Evolutionary conservation across 2,329 filamentous ascomycete species (phyloP).

Genomic region (Microascus cirrosus): DNA sequence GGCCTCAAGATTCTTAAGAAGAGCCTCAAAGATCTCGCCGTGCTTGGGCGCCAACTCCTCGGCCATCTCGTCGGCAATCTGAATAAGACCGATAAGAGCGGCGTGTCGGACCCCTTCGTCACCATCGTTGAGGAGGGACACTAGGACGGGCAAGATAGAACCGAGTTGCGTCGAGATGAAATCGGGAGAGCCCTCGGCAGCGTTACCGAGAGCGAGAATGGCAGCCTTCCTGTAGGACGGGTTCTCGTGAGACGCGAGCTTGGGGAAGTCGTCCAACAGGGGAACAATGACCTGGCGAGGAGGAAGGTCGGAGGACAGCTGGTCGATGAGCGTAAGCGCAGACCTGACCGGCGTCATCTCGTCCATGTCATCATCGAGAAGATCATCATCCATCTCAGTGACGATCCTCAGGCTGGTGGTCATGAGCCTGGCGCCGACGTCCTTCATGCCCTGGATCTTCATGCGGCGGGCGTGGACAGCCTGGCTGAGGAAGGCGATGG

Average conservation of each 20-base stretch:
- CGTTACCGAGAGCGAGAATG: constrained; percentile 85
- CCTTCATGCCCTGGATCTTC: constrained; percentile 83
- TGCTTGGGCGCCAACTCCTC: constrained; percentile 85
- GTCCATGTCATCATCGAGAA: constrained; percentile 58
- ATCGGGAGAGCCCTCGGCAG: constrained; percentile 91
- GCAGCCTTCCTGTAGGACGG: constrained; percentile 78
- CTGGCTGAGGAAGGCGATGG: constrained; percentile 88
- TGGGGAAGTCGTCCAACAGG: constrained; percentile 73
- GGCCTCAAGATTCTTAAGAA: constrained; percentile 81
- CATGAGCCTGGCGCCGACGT: constrained; percentile 77
- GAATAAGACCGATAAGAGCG: constrained; percentile 75
- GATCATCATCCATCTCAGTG: constrained; percentile 73
- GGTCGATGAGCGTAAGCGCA: constrained; percentile 78
- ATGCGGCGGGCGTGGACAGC: constrained; percentile 84
- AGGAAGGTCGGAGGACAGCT: constrained; percentile 77
- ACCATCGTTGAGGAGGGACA: constrained; percentile 74
- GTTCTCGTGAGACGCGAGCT: constrained; percentile 65
- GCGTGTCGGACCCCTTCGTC: constrained; percentile 78
- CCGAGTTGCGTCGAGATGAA: constrained; percentile 91
- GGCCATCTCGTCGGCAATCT: constrained; percentile 84
- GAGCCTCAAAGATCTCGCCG: constrained; percentile 67
- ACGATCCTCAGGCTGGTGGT: constrained; percentile 80
- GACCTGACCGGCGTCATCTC: constrained; percentile 77
- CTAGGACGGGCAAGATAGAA: constrained; percentile 73
- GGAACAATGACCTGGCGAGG: constrained; percentile 92